Base-by-base conservation (phyloP, 2,329 filamentous ascomycete genomes). In the Spiromastix sp. region DNA sequence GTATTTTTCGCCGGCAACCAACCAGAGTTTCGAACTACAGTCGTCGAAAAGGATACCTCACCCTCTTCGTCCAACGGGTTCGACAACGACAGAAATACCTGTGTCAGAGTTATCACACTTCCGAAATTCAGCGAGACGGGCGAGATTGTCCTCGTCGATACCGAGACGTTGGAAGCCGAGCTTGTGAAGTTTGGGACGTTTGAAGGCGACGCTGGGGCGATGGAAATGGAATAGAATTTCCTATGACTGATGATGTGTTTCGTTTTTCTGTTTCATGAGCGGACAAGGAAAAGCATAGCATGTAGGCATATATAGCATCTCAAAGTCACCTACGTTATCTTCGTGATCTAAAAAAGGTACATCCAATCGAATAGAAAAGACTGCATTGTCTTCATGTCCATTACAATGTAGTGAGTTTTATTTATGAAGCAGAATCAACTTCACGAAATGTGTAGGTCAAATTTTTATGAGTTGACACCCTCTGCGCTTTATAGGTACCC, bases 1-100 rank as follows among this genome's bases (percentile, higher is more conserved):
- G 67, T 98, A 20, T 96, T 85, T 63, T 85, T 98, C 55, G 81
- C 83, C 1, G 87, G 87, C 11, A 86, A 82, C 48, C 86, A 94
- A 57, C 79, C 85, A 2, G 68, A 69, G 34, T 93, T 93, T 56
- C 78, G 75, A 34, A 87, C 81, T 2, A 74, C 71, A 19, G 57
- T 80, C 1, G 79, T 93, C 22, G 64, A 79, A 27, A 26, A 24
- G 7, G 37, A 30, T 9, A 12, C 18, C 9, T n/a, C 28, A 10
- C 9, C 57, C 11, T 38, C 47, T 5, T 48, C 57, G 2, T 44
- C 55, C 12, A n/a, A n/a, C n/a, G 51, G 46, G 8, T 37, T 55
- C 9, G 52, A 57, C 32, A 57, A 51, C 6, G 43, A 49, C 2
- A 57, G 60, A 25, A 49, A 53, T 5, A 54, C 51, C n/a, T 62